Evolutionary conservation across 768 basidiomycete species (phyloP), one percentile per base, ranked within the genome.

Genomic region (Lactarius akahatsu): DNA sequence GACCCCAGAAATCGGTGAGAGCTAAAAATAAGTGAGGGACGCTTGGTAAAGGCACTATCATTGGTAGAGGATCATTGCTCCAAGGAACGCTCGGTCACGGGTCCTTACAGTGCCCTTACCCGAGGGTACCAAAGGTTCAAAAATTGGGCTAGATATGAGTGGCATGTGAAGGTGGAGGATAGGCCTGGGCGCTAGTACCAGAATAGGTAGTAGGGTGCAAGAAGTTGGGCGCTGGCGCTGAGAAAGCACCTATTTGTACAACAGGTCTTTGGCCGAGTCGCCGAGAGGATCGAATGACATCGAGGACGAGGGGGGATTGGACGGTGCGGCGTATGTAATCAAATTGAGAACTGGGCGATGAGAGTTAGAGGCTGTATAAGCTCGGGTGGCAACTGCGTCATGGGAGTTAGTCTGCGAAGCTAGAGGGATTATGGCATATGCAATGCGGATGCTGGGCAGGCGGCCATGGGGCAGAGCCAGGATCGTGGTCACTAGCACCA

Each of bases 1-100:
- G 56, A 20, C 18, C 61, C 60, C 30, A 50, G 16, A 43, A 23
- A 23, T 11, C 16, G 66, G 62, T 52, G 8, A 34, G 20, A 10
- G 32, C 59, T 57, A 65, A 65, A 61, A 57, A 65, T 65, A 65
- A 6, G 36, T 26, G 36, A 54, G 57, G n/a, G 15, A 28, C 60
- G 4, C 5, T 32, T 6, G 20, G 55, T 34, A 23, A 43, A 50
- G 62, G 62, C 56, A 57, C 50, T 54, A 41, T 62, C 38, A 54
- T 6, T 62, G 50, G 54, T 6, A 20, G 28, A 32, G 32, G 26
- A 41, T 59, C 41, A 23, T 6, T 15, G 40, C 32, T 32, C 52
- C 52, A 54, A 40, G 61, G 52, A 34, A n/a, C 30, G 9, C 20
- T 2, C 11, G 36, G 65, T 66, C 65, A 66, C 61, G 61, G 7